phyloP scores from a whole-genome alignment of 1,284 basidiomycete genomes.

The Polyporus tsugae region DNA sequence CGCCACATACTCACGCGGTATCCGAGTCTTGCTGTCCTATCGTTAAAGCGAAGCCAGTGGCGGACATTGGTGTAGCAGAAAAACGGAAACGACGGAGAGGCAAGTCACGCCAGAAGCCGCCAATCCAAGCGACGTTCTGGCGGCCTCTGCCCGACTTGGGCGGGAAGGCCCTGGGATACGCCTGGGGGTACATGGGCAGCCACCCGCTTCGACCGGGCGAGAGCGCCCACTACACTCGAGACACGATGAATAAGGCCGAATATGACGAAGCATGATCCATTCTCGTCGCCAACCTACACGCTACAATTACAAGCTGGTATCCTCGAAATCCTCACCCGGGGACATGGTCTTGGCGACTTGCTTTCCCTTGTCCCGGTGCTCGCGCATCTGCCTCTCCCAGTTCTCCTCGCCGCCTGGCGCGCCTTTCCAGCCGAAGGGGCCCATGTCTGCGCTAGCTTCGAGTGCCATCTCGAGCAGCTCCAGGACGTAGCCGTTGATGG shows the following conservation, averaged over 20 bases:
- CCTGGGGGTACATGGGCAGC: slow-evolving; percentile 45
- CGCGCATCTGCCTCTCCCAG: slow-evolving; percentile 43
- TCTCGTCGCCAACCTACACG: not conserved
- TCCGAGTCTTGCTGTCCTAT: slow-evolving; percentile 31
- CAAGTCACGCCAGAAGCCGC: slow-evolving; percentile 24
- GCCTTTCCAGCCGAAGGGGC: slow-evolving; percentile 35
- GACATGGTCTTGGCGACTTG: slow-evolving; percentile 26
- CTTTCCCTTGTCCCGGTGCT: slow-evolving; percentile 42
- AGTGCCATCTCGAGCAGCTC: slow-evolving; percentile 88
- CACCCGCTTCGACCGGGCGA: slow-evolving; percentile 35
- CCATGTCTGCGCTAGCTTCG: slow-evolving; percentile 47
- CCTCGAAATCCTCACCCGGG: slow-evolving; percentile 18
- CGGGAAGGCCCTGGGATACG: slow-evolving; percentile 44
- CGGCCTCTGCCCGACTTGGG: slow-evolving; percentile 40
- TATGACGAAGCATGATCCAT: slow-evolving; percentile 8
- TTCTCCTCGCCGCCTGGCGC: slow-evolving; percentile 39
- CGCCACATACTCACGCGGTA: slow-evolving; percentile 34
- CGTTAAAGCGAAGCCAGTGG: slow-evolving; percentile 7
- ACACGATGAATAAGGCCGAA: slow-evolving; percentile 41
- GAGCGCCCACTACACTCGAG: slow-evolving; percentile 37
- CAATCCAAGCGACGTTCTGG: slow-evolving; percentile 42
- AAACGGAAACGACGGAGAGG: slow-evolving; percentile 29
- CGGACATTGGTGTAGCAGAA: not conserved
- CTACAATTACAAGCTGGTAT: slow-evolving; percentile 25
- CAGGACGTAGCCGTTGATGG: slow-evolving; percentile 87